A percentile compares a stretch with the other conserved stretches of the same genome.
These are phyloP conservation scores for Aureobasidium mangrovei DNA, from an alignment of 2,329 filamentous ascomycete species.

Conservation along the genomic window DNA sequence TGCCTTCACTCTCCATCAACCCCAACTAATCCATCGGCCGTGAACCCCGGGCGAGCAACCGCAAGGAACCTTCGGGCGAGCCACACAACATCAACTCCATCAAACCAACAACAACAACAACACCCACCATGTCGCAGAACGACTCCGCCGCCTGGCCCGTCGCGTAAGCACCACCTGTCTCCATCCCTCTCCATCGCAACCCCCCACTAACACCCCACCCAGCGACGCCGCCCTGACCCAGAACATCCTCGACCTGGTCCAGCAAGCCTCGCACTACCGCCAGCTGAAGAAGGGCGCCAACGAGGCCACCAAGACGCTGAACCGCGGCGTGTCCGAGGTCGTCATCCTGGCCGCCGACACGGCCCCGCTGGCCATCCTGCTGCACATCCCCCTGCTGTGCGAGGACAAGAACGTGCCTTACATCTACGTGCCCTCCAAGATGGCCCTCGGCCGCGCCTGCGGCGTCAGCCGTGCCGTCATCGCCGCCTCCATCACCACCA, in stretches of 20 bases:
- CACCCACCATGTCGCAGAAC: constrained; percentile 16
- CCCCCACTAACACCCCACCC: constrained; percentile 34
- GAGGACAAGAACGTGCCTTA: constrained; percentile 68
- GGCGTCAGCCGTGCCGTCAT: constrained; percentile 87
- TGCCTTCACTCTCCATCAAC: neutral
- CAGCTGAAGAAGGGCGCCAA: constrained; percentile 79
- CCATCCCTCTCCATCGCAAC: constrained; percentile 34
- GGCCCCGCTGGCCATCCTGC: constrained; percentile 73
- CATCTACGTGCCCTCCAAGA: constrained; percentile 54
- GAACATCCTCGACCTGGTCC: constrained; percentile 47
- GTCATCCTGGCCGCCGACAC: constrained; percentile 87
- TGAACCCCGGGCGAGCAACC: constrained; percentile 14
- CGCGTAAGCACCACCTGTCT: constrained; percentile 22
- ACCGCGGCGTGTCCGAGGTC: constrained; percentile 68
- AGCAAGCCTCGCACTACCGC: constrained; percentile 56
- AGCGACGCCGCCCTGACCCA: constrained; percentile 42
- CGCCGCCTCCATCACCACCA: constrained; percentile 77
- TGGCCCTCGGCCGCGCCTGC: constrained; percentile 78
- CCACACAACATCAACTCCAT: neutral
- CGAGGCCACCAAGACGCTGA: constrained; percentile 37
- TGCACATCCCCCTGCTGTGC: constrained; percentile 80
- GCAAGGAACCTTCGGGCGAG: constrained; percentile 15
- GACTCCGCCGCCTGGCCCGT: constrained; percentile 22
- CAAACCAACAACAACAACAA: neutral
- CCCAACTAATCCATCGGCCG: constrained; percentile 5